Conservation (phyloP, 2,329 filamentous ascomycete species). For the Plectosphaerella plurivora region DNA sequence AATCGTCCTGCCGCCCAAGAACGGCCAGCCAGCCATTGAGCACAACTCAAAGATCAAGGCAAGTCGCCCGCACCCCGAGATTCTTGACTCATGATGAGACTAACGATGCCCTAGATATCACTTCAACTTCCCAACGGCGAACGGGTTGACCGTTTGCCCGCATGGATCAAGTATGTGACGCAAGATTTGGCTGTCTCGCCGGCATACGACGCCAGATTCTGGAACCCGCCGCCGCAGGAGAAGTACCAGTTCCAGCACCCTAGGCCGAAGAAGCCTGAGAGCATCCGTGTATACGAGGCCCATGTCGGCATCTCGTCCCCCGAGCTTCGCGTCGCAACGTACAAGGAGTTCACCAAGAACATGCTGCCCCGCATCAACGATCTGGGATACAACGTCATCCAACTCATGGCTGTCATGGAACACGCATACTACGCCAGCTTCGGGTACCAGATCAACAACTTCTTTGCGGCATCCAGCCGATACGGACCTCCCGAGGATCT, state of each 20-base stretch:
- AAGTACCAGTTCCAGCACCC: slow-evolving; percentile 81
- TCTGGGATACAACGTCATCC: slow-evolving; percentile 94
- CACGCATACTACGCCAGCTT: slow-evolving; percentile 99
- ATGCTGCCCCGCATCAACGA: slow-evolving; percentile 87
- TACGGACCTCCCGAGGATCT: slow-evolving; percentile 92
- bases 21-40: slow-evolving; percentile 74
- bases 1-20: slow-evolving; percentile 65
- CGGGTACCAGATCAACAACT: slow-evolving; percentile 97
- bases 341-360: slow-evolving; percentile 93
- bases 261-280: slow-evolving; percentile 76
- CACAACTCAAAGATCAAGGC: slow-evolving; percentile 98
- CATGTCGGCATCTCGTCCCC: slow-evolving; percentile 96
- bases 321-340: slow-evolving; percentile 82
- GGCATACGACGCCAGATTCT: slow-evolving; percentile 92
- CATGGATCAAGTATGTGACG: slow-evolving; percentile 96
- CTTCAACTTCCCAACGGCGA: slow-evolving; percentile 76
- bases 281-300: slow-evolving; percentile 94
- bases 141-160: slow-evolving; percentile 80
- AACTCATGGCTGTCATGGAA: slow-evolving; percentile 99
- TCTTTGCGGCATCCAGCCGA: slow-evolving; percentile 94
- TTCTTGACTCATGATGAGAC: background rate
- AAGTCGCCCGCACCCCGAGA: slow-evolving; percentile 11
- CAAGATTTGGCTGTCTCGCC: slow-evolving; percentile 88
- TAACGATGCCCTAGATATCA: slow-evolving; percentile 59
- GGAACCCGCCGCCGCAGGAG: slow-evolving; percentile 80